These are phyloP conservation scores for Coleophoma crateriformis DNA, from an alignment of 2,329 filamentous ascomycete species.

Conservation along the genomic window DNA sequence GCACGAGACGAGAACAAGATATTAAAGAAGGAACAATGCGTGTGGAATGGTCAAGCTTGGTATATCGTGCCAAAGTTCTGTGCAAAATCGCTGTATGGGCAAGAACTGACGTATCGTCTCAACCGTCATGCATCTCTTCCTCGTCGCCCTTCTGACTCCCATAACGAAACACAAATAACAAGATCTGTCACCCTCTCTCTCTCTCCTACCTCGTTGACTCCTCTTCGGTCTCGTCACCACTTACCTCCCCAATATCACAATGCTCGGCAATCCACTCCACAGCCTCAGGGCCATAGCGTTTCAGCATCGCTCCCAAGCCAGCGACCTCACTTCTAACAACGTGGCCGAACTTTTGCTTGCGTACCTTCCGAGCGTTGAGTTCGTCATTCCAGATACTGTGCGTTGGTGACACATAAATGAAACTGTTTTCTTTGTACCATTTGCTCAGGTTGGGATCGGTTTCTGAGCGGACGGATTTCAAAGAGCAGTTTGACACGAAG, in stretches of 20 bases:
- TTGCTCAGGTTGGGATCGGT: slow-evolving; percentile 63
- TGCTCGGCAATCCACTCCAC: neutral
- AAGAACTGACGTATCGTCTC: too few species aligned
- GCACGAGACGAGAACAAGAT: too few species aligned
- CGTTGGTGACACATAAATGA: slow-evolving; percentile 68
- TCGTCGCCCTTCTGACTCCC: too few species aligned
- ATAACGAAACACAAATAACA: too few species aligned
- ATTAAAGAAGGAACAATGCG: too few species aligned
- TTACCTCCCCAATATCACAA: neutral
- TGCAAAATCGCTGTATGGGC: too few species aligned
- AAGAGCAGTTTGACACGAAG: slow-evolving; percentile 66
- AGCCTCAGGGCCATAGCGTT: slow-evolving; percentile 1
- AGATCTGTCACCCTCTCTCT: neutral
- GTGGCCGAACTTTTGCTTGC: slow-evolving; percentile 54
- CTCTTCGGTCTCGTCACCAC: neutral
- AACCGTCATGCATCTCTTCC: too few species aligned
- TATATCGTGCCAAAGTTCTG: too few species aligned
- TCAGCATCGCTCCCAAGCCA: slow-evolving; percentile 42
- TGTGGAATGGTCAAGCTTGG: too few species aligned
- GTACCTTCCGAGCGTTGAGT: slow-evolving; percentile 52
- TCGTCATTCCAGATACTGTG: slow-evolving; percentile 72
- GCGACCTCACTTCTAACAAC: slow-evolving; percentile 45
- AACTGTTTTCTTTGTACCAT: slow-evolving; percentile 82
- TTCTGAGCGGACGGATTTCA: slow-evolving; percentile 76
- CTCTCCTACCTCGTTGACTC: neutral